Percentiles rank a stretch among this genome's conserved stretches.
These are phyloP conservation scores for Aspergillus sp. DNA, from an alignment of 2,329 filamentous ascomycete genomes.

Conservation along the genomic window DNA sequence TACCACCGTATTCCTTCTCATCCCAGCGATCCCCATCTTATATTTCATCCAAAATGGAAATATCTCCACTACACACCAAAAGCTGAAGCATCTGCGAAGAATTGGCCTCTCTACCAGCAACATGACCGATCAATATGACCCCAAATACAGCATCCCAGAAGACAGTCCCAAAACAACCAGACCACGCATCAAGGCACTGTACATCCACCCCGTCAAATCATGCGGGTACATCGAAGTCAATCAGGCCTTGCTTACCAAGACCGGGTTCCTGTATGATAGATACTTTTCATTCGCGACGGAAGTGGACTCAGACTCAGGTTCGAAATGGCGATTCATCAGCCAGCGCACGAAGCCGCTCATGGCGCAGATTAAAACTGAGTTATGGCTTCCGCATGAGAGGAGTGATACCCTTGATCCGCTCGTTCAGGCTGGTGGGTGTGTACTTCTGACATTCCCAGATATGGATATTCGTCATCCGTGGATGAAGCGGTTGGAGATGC, in stretches of 20 bases:
- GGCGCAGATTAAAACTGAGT: slow-evolving; percentile 13
- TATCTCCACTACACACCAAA: not conserved
- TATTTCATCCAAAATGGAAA: slow-evolving; percentile 1
- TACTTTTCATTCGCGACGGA: slow-evolving; percentile 16
- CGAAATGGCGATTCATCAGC: slow-evolving; percentile 19
- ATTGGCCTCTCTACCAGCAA: slow-evolving; percentile 2
- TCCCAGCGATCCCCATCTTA: slow-evolving; percentile 1
- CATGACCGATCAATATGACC: slow-evolving; percentile 7
- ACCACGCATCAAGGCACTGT: slow-evolving; percentile 13
- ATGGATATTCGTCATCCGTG: slow-evolving; percentile 4
- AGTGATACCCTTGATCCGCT: slow-evolving; percentile 6
- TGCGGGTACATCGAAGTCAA: slow-evolving; percentile 14
- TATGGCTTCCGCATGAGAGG: slow-evolving; percentile 12
- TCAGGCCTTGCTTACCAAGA: slow-evolving; percentile 14
- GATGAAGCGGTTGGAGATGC: slow-evolving; percentile 5
- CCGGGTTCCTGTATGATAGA: slow-evolving; percentile 16
- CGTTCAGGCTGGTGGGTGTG: slow-evolving; percentile 12
- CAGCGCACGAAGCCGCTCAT: slow-evolving; percentile 19
- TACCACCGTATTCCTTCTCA: not conserved
- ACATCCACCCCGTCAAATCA: slow-evolving; percentile 18
- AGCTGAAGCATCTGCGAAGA: slow-evolving; percentile 1
- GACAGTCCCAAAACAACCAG: not conserved
- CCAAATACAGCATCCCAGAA: slow-evolving; percentile 1
- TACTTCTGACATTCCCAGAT: slow-evolving; percentile 10
- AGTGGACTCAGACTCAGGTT: not conserved